Evolutionary conservation across 208 protist genomes (phyloP), one percentile per base, ranked within the genome.

Genomic region (Borovskyia barvae): DNA sequence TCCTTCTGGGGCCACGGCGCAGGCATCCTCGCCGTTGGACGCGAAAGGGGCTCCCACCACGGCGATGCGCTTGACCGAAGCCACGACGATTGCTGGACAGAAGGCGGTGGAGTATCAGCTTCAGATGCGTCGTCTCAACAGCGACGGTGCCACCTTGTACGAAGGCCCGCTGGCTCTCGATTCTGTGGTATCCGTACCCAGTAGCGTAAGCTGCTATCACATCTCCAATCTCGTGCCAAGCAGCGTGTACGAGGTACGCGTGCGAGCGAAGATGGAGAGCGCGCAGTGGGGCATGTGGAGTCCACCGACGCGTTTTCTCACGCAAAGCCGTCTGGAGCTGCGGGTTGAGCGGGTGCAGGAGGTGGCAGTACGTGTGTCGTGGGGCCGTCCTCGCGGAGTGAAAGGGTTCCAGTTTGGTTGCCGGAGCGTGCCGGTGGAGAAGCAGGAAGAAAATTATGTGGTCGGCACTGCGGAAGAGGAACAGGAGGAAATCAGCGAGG

Each of bases 221-320:
- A 69, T 94, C 29, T 51, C 68, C 4, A 72, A 73, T 41, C 80
- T 97, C 19, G 57, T 85, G 2, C 86, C 83, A 54, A 92, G 85
- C 70, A 87, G 77, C 41, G 91, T 95, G 19, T 97, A 97, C 64
- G 76, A 74, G 17, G 74, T 97, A 33, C 73, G 84, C 12, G 77
- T 93, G 40, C 80, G 88, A 2, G 84, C 84, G 2, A 79, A 90
- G 54, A 76, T 70, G 17, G 79, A 87, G 55, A 68, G 72, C 33
- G 83, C 77, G 24, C 66, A 80, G 37, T 97, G 88, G 87, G 89
- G 89, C n/a, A 77, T 79, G 52, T 97, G 92, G 89, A 94, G 88
- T 66, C 19, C 59, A 8, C 40, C 73, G 11, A 90, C 77, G 14
- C 85, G 87, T 61, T 92, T 95, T 56, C 69, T 94, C 9, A 95